These are phyloP conservation scores for Fusarium pilosicola DNA, from an alignment of 2,329 filamentous ascomycete genomes.

Conservation along the genomic window DNA sequence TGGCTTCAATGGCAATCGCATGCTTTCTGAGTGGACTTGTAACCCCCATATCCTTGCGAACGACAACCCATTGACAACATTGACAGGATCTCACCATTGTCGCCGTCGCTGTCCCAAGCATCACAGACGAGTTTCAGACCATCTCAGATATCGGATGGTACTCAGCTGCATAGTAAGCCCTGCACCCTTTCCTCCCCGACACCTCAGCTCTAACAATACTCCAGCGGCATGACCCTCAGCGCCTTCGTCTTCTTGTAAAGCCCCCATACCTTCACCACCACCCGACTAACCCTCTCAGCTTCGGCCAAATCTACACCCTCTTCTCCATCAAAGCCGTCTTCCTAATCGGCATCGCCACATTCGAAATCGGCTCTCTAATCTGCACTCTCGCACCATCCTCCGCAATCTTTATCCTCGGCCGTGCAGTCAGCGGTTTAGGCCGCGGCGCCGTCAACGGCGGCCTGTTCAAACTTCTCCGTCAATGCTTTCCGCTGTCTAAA, in stretches of 20 bases:
- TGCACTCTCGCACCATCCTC: conserved; percentile 51
- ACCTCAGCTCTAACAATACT: background rate
- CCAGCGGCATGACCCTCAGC: conserved; percentile 39
- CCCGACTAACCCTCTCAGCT: conserved; percentile 16
- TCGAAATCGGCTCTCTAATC: conserved; percentile 48
- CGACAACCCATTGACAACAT: rapidly evolving
- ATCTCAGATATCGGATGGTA: conserved; percentile 43
- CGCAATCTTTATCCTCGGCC: conserved; percentile 50
- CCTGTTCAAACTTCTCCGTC: conserved; percentile 37
- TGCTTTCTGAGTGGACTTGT: conserved; percentile 40
- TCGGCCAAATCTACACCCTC: conserved; percentile 46
- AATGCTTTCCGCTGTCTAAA: conserved; percentile 35
- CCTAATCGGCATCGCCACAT: conserved; percentile 43
- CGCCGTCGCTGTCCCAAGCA: conserved; percentile 36
- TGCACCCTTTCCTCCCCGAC: rapidly evolving
- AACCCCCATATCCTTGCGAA: background rate
- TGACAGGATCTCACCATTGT: conserved; percentile 37
- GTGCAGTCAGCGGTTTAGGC: conserved; percentile 51
- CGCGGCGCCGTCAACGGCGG: conserved; percentile 40
- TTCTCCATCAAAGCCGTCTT: conserved; percentile 46
- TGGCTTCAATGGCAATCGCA: conserved; percentile 36
- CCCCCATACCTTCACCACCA: rapidly evolving
- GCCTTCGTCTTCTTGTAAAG: conserved; percentile 40
- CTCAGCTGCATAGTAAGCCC: conserved; percentile 38
- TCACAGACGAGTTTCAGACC: conserved; percentile 41